These are phyloP conservation scores for Pseudonitzschia pungens DNA, from an alignment of 108 stramenopile genomes.

Conservation along the genomic window DNA sequence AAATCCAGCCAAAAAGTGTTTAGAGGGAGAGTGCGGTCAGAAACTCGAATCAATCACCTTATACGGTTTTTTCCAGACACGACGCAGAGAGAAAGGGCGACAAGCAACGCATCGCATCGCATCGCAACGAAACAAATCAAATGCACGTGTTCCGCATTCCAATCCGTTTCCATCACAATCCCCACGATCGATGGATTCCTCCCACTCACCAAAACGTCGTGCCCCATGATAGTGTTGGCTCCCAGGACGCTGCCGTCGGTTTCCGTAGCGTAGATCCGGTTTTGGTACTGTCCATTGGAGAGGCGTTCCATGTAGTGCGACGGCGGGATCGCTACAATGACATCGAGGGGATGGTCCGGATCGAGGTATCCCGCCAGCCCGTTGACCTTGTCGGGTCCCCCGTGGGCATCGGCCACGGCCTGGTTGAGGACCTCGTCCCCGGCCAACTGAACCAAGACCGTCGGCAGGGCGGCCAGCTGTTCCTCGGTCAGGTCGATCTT, in stretches of 20 bases:
- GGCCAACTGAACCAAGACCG: conserved; percentile 76
- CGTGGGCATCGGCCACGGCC: conserved; percentile 32
- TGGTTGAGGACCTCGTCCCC: conserved; percentile 40
- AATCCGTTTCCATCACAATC: no score
- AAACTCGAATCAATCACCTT: no score
- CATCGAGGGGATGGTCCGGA: conserved; percentile 58
- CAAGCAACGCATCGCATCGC: no score
- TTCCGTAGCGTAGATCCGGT: conserved; percentile 84
- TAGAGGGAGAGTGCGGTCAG: no score
- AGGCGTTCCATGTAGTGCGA: conserved; percentile 82
- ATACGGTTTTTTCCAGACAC: no score
- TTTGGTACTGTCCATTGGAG: conserved; percentile 40
- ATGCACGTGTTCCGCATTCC: no score
- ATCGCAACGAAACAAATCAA: no score
- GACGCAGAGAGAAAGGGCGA: no score
- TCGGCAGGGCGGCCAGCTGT: conserved; percentile 71
- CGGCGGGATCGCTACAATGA: conserved; percentile 78
- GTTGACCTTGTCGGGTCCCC: conserved; percentile 24
- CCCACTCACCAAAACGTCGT: conserved; percentile 90
- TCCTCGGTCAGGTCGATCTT: conserved; percentile 45
- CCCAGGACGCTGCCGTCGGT: conserved; percentile 84
- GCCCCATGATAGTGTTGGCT: conserved; percentile 94
- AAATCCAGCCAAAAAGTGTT: no score
- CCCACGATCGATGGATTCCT: no score
- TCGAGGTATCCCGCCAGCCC: conserved; percentile 60